These are phyloP conservation scores for Nematocida ausubeli DNA, from an alignment of 371 early-diverging fungal genomes.

Conservation along the genomic window DNA sequence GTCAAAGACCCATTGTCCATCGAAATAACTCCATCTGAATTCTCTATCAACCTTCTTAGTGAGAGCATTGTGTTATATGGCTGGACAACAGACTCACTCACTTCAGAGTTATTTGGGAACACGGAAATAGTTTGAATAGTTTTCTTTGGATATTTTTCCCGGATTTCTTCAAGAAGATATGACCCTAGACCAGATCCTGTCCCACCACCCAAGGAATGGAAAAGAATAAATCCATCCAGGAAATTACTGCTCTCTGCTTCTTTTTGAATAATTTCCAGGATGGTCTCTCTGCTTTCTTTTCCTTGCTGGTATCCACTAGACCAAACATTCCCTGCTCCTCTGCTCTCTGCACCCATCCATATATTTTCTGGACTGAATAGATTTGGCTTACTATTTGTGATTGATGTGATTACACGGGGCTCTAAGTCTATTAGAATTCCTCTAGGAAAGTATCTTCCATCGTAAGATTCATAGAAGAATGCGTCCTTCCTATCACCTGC, in stretches of 20 bases:
- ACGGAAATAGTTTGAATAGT: constrained; percentile 92
- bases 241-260: constrained; percentile 85
- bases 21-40: constrained; percentile 80
- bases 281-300: constrained; percentile 74
- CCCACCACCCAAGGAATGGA: constrained; percentile 88
- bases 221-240: constrained; percentile 78
- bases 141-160: constrained; percentile 88
- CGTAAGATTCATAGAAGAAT: constrained; percentile 94
- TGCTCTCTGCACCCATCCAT: constrained; percentile 78
- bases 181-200: constrained; percentile 91
- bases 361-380: constrained; percentile 84
- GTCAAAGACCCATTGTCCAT: constrained; percentile 70
- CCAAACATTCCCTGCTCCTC: constrained; percentile 93
- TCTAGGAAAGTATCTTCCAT: constrained; percentile 84
- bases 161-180: constrained; percentile 76
- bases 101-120: constrained; percentile 93
- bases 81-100: constrained; percentile 95
- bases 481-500: constrained; percentile 78
- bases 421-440: constrained; percentile 82
- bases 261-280: constrained; percentile 83
- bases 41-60: constrained; percentile 78
- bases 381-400: constrained; percentile 70
- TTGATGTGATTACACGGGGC: constrained; percentile 73
- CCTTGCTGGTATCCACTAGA: constrained; percentile 77
- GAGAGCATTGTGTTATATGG: constrained; percentile 96